phyloP scores from a whole-genome alignment of 805 yeast genomes.

The Crinitomyces ghanaensis region DNA sequence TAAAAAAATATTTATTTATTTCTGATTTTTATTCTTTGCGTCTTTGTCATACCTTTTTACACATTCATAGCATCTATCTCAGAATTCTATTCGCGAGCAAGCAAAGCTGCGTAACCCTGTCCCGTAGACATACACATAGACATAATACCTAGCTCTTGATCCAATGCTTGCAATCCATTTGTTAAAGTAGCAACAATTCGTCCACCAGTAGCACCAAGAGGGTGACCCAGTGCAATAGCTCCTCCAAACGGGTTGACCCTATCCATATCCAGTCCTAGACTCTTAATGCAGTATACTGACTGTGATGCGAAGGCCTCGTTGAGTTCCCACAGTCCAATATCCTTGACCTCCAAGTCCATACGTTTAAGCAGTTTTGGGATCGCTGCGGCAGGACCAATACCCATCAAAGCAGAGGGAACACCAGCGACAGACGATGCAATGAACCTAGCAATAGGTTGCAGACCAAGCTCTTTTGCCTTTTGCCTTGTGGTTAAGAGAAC shows the following conservation, averaged over 20 bases:
- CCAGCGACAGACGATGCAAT: constrained; percentile 90
- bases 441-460: constrained; percentile 70
- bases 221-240: constrained; percentile 89
- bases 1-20: too few species aligned
- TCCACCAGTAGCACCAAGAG: constrained; percentile 60
- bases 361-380: constrained; percentile 79
- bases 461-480: constrained; percentile 60
- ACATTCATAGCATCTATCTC: too few species aligned
- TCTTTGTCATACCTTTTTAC: neutral
- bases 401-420: constrained; percentile 72
- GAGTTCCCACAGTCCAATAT: constrained; percentile 71
- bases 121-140: constrained; percentile 35
- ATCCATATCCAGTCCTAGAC: constrained; percentile 45
- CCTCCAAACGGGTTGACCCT: constrained; percentile 86
- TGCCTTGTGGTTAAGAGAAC: constrained; percentile 62
- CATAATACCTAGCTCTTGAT: constrained; percentile 28
- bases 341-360: constrained; percentile 45
- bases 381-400: constrained; percentile 81
- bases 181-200: constrained; percentile 29
- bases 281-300: constrained; percentile 68
- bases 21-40: too few species aligned
- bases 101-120: constrained; percentile 30
- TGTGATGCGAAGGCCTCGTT: constrained; percentile 89
- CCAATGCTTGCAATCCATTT: constrained; percentile 25
- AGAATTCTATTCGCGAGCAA: constrained; percentile 8